Evolutionary conservation across 495 filamentous ascomycete genomes (phyloP), one percentile per base, ranked within the genome.

Genomic region (Astrothelium macrocarpum): DNA sequence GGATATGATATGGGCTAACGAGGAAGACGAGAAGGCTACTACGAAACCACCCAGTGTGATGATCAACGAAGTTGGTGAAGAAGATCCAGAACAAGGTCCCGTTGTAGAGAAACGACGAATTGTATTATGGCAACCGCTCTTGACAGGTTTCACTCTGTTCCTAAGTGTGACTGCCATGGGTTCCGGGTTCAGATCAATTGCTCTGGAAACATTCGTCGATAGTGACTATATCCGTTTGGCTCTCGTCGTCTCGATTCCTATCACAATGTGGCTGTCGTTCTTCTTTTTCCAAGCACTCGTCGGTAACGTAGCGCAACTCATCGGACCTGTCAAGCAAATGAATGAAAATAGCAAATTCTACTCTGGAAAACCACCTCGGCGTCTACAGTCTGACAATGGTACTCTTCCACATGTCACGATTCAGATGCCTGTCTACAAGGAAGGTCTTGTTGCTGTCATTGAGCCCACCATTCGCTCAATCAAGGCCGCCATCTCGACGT

Each of bases 381-480:
- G 81, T 25, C 73, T 85, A n/a, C 70, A 75, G 61, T 74, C 78
- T 28, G 73, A 76, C 23, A 34, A 64, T 10, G 67, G 72, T 36
- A 46, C 58, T 14, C 75, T 88, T 25, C 87, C 87, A 7, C 87
- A 90, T 68, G 78, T 90, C 42, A 90, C 87, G 3, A 86, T 90
- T 64, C 87, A 90, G 72, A 85, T 84, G 77, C 87, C 87, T 7
- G 85, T 90, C 1, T 90, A 89, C 76, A 90, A 87, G 68, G 87
- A 90, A 72, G 85, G 86, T 49, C 75, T 90, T 3, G 72, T 72
- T 25, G 75, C 76, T 28, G 85, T 87, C 70, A 87, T 88, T 61
- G 75, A 77, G 61, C 85, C 85, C 2, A 87, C 85, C 0, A 78
- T 88, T 58, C 73, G 74, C 16, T 86, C 84, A 0, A 72, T 88